Evolutionary conservation across 2,329 filamentous ascomycete genomes (phyloP), one percentile per base, ranked within the genome.

Genomic region (Fragosphaeria purpurea): DNA sequence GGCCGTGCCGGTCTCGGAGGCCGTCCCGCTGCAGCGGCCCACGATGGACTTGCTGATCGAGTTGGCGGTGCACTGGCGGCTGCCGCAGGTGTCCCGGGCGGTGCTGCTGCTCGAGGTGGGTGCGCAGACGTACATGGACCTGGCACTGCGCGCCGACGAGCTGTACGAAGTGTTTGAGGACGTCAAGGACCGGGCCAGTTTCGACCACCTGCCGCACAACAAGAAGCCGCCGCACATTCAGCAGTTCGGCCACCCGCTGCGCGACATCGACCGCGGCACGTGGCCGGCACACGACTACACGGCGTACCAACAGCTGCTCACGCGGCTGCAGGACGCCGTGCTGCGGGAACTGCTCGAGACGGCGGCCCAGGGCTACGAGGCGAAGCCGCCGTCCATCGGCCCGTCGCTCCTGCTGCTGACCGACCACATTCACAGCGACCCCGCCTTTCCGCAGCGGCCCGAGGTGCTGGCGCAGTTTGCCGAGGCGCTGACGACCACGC

Each of bases 291-390:
- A 80, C 51, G 86, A 90, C 65, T 79, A 79, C 60, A 72, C 77
- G 11, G 68, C 79, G 32, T 93, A 94, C 68, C 85, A 87, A 59
- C 82, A 86, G 56, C 79, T 86, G 12, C 72, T 98, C 6, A 76
- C 78, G 38, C 79, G 76, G 34, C 69, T 97, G 40, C 82, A 97
- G 60, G 89, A 96, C 59, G 80, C 83, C 8, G 71, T 97, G 32
- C 72, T 96, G 44, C 82, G 90, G 49, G 91, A 97, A 61, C 50
- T 60, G 50, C 75, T 98, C 13, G 96, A 88, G 65, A 83, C 90
- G 56, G 74, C 86, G n/a, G 78, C 96, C 65, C 84, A 91, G 70
- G 91, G 88, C 59, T 98, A 91, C 66, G 89, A 95, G 55, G 69
- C 77, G n/a, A 96, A 95, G 61, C 82, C 88, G 9, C 88, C 88